phyloP scores from a whole-genome alignment of 2,329 filamentous ascomycete genomes.

The Fusarium falciforme region DNA sequence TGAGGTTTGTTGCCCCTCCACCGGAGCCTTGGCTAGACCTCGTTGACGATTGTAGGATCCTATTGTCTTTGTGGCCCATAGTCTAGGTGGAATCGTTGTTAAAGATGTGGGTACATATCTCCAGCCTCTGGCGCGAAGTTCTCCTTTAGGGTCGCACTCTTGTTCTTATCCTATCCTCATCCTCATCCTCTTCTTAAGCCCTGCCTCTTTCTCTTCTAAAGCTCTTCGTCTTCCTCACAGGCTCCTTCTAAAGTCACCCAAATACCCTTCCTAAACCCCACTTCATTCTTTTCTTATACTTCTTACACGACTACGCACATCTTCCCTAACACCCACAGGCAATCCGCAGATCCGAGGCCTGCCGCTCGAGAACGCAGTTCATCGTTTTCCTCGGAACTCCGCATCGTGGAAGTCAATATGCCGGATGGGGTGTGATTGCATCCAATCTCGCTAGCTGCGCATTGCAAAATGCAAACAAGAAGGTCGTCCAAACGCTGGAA shows the following conservation, averaged over 20 bases:
- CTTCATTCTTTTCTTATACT: neutral
- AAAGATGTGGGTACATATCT: conserved; percentile 47
- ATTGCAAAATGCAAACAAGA: conserved; percentile 43
- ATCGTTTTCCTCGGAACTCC: conserved; percentile 55
- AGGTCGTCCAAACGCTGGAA: conserved; percentile 46
- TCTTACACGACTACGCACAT: neutral
- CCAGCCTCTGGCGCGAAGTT: neutral
- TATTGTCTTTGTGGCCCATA: conserved; percentile 51
- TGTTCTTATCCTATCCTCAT: neutral
- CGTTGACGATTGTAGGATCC: conserved; percentile 38
- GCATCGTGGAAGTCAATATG: conserved; percentile 49
- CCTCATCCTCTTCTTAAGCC: neutral
- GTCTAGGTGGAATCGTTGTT: conserved; percentile 53
- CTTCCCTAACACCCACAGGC: conserved; percentile 37
- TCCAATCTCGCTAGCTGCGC: conserved; percentile 18
- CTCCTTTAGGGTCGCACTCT: neutral
- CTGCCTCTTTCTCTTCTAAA: neutral
- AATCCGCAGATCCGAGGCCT: conserved; percentile 44
- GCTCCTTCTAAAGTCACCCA: neutral
- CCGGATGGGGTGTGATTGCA: conserved; percentile 49
- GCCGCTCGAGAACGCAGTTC: conserved; percentile 44
- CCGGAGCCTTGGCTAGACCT: neutral
- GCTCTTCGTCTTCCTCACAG: neutral
- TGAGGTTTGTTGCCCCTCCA: neutral
- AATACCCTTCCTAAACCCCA: neutral